Conservation (phyloP, 257 asterid species). For the Solanum sejunctum region DNA sequence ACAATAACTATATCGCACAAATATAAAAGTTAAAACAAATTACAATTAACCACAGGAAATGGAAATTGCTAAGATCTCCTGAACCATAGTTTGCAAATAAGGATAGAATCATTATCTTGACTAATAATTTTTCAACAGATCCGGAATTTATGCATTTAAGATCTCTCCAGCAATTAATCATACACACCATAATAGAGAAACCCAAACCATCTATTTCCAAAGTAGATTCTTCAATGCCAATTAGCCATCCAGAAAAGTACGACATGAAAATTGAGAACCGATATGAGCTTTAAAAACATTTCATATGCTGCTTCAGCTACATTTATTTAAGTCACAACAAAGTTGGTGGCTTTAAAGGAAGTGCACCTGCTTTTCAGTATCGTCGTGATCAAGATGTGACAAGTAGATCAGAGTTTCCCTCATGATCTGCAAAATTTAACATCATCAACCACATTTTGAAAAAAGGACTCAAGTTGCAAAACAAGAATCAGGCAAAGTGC, state of each 20-base stretch:
- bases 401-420: slow-evolving; percentile 93
- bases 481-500: not conserved
- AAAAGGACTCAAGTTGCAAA: not conserved
- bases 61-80: not conserved
- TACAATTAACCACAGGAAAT: not conserved
- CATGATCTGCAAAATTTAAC: slow-evolving; percentile 61
- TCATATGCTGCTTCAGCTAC: not conserved
- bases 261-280: not conserved
- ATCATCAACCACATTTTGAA: not conserved
- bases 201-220: not conserved
- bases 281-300: not conserved
- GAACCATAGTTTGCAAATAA: not conserved
- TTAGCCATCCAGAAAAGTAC: not conserved
- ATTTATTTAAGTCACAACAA: not conserved
- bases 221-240: not conserved
- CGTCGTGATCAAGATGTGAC: slow-evolving; percentile 97
- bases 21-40: not conserved
- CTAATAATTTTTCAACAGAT: not conserved
- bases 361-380: slow-evolving; percentile 88
- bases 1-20: not conserved
- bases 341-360: not conserved
- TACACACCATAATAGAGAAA: not conserved
- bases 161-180: not conserved
- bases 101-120: not conserved
- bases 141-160: not conserved